These are phyloP conservation scores for Tuctoria greenei DNA, from an alignment of 176 grass and related monocot genomes.

Conservation along the genomic window DNA sequence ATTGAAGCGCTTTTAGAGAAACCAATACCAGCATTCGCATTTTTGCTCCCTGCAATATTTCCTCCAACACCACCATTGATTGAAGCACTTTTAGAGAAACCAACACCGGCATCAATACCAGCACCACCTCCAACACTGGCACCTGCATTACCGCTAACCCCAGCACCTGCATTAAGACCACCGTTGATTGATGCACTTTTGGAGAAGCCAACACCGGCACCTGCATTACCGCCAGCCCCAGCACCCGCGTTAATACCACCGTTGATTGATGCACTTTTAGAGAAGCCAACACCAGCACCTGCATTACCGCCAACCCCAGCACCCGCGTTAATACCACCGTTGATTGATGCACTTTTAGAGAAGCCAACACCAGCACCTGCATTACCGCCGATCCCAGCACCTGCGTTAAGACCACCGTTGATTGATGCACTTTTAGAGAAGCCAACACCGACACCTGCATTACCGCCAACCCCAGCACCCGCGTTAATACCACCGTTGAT, in stretches of 20 bases:
- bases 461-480: background rate
- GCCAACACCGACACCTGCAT: background rate
- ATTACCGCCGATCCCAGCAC: background rate
- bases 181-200: background rate
- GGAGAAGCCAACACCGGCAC: background rate
- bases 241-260: background rate
- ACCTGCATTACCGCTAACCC: background rate
- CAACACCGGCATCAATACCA: background rate
- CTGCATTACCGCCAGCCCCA: background rate
- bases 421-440: background rate
- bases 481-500: background rate
- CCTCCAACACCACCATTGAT: background rate
- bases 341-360: background rate
- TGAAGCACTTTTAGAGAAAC: background rate
- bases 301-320: background rate
- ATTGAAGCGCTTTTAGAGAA: background rate
- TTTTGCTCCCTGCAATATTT: background rate
- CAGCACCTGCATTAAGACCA: too few relatives aligned
- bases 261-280: background rate
- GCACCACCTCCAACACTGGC: background rate
- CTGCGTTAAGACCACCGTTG: background rate
- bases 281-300: background rate
- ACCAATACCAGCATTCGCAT: background rate
- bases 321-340: background rate
- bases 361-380: background rate